phyloP scores from a whole-genome alignment of 1,284 basidiomycete genomes.

The Ceratobasidium sp. region DNA sequence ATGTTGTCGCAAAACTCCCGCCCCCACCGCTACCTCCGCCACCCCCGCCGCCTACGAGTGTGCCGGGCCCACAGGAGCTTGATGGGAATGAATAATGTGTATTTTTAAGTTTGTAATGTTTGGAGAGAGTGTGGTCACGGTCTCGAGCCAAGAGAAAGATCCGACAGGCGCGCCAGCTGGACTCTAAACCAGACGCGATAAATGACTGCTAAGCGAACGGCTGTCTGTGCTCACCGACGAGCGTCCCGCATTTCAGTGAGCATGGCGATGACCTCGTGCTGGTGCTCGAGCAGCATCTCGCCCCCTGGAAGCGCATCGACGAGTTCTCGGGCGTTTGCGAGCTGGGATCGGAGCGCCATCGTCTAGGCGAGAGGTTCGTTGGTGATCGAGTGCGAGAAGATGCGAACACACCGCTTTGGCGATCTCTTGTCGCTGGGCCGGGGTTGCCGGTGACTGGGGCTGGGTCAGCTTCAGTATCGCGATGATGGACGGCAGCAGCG shows the following conservation, averaged over 20 bases:
- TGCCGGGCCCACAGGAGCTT: background rate
- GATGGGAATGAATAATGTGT: conserved; percentile 10
- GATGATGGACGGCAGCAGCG: conserved; percentile 33
- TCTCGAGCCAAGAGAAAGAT: conserved; percentile 19
- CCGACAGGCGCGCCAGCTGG: conserved; percentile 35
- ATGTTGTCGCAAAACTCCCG: conserved; percentile 44
- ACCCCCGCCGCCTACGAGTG: conserved; percentile 11
- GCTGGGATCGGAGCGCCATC: conserved; percentile 29
- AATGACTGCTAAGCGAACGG: background rate
- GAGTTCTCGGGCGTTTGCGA: conserved; percentile 45
- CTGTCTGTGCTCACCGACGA: conserved; percentile 38
- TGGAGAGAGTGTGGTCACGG: background rate
- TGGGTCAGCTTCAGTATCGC: conserved; percentile 19
- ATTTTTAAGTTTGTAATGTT: conserved; percentile 23
- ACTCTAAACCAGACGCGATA: background rate
- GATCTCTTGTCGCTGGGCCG: conserved; percentile 35
- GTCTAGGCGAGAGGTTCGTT: conserved; percentile 9
- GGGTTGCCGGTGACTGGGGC: conserved; percentile 1
- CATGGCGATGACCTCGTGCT: conserved; percentile 48
- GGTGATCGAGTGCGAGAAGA: conserved; percentile 1
- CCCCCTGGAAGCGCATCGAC: conserved; percentile 47
- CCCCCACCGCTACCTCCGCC: conserved; percentile 4
- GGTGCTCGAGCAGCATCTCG: conserved; percentile 48
- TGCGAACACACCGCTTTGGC: conserved; percentile 25
- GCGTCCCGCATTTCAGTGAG: conserved; percentile 45